phyloP scores from a whole-genome alignment of 129 eudicot genomes.

The Lactuca sativa region DNA sequence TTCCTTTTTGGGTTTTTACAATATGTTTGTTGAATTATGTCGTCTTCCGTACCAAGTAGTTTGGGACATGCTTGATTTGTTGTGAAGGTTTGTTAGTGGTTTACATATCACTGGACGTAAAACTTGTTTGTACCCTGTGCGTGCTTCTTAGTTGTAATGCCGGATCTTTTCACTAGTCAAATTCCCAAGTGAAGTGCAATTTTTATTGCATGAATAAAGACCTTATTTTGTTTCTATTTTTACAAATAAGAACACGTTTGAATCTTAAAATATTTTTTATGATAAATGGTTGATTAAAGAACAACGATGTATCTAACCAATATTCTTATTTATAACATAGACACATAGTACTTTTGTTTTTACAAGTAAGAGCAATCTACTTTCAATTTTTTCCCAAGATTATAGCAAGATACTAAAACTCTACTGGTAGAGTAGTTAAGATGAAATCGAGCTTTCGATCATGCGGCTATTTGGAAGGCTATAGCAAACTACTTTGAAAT shows the following conservation, averaged over 20 bases:
- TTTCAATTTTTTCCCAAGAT: too few relatives aligned
- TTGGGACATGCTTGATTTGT: slow-evolving; percentile 4
- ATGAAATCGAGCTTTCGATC: too few relatives aligned
- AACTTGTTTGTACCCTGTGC: neutral
- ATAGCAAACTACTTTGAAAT: too few relatives aligned
- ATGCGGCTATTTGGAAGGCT: too few relatives aligned
- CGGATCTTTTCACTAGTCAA: slow-evolving; percentile 3
- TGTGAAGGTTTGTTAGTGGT: slow-evolving; percentile 9
- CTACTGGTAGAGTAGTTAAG: too few relatives aligned
- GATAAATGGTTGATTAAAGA: too few relatives aligned
- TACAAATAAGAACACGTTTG: neutral
- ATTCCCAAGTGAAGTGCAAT: neutral
- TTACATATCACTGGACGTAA: slow-evolving; percentile 6
- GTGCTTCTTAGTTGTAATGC: neutral
- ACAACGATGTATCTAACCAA: too few relatives aligned
- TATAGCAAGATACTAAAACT: too few relatives aligned
- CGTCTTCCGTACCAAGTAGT: slow-evolving; percentile 11
- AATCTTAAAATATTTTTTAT: too few relatives aligned
- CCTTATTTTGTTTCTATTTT: neutral
- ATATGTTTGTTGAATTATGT: slow-evolving; percentile 17
- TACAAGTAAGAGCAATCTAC: too few relatives aligned
- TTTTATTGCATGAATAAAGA: neutral
- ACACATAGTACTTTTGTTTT: too few relatives aligned
- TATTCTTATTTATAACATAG: too few relatives aligned
- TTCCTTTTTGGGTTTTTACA: slow-evolving; percentile 9